Percentiles rank a stretch among this genome's conserved stretches.
Conservation (phyloP, 805 yeast species). For the Lachancea mirantina region DNA sequence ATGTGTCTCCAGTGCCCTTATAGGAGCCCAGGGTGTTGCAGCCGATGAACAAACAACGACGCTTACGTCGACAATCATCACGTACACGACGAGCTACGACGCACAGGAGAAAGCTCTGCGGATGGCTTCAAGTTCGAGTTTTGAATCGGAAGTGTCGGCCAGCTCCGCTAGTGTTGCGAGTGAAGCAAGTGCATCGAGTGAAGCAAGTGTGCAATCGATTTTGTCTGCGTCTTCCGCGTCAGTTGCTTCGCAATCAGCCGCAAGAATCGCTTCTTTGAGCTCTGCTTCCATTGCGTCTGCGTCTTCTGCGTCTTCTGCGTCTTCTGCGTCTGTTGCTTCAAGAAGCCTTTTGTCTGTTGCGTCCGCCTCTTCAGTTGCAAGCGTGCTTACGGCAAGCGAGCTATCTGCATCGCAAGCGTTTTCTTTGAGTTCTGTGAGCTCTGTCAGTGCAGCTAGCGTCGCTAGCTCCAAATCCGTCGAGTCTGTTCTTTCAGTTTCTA, state of each 20-base stretch:
- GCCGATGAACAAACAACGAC: conserved; percentile 9
- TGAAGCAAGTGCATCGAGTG: conserved; percentile 18
- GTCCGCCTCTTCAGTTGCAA: conserved; percentile 15
- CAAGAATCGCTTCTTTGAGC: background rate
- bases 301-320: conserved; percentile 16
- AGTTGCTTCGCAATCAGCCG: conserved; percentile 6
- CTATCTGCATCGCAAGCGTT: conserved; percentile 22
- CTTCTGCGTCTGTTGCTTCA: conserved; percentile 17
- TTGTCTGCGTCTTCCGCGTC: conserved; percentile 24
- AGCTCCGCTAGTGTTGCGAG: conserved; percentile 16
- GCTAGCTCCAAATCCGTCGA: conserved; percentile 8
- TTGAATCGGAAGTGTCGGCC: conserved; percentile 17
- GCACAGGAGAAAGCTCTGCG: conserved; percentile 5
- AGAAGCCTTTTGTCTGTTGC: conserved; percentile 13
- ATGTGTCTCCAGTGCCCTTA: conserved; percentile 3
- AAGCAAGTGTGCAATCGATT: conserved; percentile 23
- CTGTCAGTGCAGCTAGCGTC: conserved; percentile 19
- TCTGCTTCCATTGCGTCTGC: conserved; percentile 1
- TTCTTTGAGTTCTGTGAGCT: conserved; percentile 13
- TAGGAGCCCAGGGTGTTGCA: conserved; percentile 1
- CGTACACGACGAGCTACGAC: conserved; percentile 7
- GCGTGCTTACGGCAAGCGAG: conserved; percentile 13
- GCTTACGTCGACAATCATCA: conserved; percentile 9
- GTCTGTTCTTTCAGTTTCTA: conserved; percentile 18
- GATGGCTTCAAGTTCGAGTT: conserved; percentile 15